Conservation (phyloP, 306 rosid genomes). For the Cyclanthera cordifolia region DNA sequence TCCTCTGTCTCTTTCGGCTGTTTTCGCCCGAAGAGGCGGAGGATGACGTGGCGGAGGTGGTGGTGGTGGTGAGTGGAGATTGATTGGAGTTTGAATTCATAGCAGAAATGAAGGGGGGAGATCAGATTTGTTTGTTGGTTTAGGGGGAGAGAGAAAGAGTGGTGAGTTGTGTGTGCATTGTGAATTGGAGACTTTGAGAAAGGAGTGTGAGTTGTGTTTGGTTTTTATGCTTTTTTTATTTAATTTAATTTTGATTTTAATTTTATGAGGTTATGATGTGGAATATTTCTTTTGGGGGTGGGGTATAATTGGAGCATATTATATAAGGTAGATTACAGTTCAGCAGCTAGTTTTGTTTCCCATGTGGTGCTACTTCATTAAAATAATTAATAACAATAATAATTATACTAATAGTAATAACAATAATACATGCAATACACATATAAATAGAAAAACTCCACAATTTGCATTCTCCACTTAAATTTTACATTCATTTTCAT, state of each 20-base stretch:
- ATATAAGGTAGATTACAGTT: conserved; percentile 32
- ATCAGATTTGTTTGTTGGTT: conserved; percentile 1
- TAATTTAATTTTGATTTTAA: background rate
- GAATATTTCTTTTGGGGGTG: background rate
- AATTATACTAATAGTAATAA: no score
- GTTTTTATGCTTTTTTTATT: background rate
- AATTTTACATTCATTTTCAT: no score
- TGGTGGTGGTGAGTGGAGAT: conserved; percentile 1
- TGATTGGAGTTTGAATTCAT: background rate
- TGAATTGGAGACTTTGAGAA: background rate
- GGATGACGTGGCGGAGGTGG: conserved; percentile 23
- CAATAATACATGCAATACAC: no score
- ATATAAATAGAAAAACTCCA: no score
- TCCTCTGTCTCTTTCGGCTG: background rate
- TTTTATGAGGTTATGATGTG: background rate
- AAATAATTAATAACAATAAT: background rate
- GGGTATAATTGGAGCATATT: background rate
- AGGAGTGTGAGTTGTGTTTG: background rate
- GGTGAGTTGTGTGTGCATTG: background rate
- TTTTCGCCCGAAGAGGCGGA: background rate
- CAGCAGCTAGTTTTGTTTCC: conserved; percentile 39
- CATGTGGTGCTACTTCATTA: conserved; percentile 45
- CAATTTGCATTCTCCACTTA: background rate
- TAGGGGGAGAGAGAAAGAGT: background rate
- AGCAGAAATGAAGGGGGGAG: background rate